Evolutionary conservation across 768 basidiomycete species (phyloP), one percentile per base, ranked within the genome.

Genomic region (Dioszegia aurantiaca): DNA sequence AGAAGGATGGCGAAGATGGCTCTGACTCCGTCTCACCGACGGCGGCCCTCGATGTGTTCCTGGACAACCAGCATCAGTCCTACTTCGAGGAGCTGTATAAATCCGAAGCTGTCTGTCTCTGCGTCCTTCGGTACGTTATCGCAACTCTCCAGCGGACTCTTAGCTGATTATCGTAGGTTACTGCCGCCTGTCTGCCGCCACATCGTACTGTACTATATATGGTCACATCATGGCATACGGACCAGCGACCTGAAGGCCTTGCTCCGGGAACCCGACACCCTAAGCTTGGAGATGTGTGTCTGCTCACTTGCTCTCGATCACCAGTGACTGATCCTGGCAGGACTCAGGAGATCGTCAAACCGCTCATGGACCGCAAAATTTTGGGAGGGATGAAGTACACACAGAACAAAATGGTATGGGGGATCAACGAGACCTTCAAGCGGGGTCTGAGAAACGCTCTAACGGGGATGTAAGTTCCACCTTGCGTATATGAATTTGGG

Each of bases 71-170:
- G 45, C 64, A 67, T 55, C 64, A 70, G 26, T 65, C 61, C 5
- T 76, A 69, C 57, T 76, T 66, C 54, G 68, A 67, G 39, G 68
- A 68, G 41, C 55, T 74, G 45, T 76, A 76, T 59, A 56, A 61
- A 36, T 69, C 62, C 17, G 75, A 76, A 48, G 75, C 73, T 16
- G 75, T 69, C 9, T 74, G 72, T 56, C 54, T 76, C 1, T 74
- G 73, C 43, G 56, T 76, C 39, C 62, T 76, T 14, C 59, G 75
- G 73, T 74, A 21, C 55, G 70, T 64, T 24, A 31, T 12, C 41
- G n/a, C 19, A 41, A 17, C 17, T 19, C 41, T 27, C 37, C 26
- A 16, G 12, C 43, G 31, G 31, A 40, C 45, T n/a, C 31, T 14
- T 31, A 8, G 12, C 46, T 24, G 24, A 45, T 23, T 17, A 33